phyloP scores from a whole-genome alignment of 352 stramenopile species.

The Nothophytophthora sp. region DNA sequence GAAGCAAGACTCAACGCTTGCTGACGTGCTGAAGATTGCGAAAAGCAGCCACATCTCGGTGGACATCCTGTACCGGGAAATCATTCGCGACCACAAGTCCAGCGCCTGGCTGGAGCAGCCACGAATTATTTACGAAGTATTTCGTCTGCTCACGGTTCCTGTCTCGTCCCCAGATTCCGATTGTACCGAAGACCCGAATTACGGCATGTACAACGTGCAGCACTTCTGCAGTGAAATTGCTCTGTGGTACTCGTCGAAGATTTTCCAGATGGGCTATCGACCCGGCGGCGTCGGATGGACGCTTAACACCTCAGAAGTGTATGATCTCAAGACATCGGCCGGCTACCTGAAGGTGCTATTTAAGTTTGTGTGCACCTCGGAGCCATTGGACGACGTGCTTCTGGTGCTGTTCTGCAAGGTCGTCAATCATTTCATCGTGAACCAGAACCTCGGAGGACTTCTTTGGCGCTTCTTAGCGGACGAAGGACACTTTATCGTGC shows the following conservation, averaged over 20 bases:
- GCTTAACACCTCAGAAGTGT: conserved; percentile 36
- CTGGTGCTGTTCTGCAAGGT: conserved; percentile 89
- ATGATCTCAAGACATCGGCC: conserved; percentile 50
- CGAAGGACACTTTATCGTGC: conserved; percentile 71
- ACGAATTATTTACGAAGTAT: conserved; percentile 83
- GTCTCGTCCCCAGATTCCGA: conserved; percentile 34
- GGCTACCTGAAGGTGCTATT: conserved; percentile 85
- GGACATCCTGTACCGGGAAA: conserved; percentile 78
- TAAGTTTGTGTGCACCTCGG: conserved; percentile 73
- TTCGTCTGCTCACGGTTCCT: conserved; percentile 62
- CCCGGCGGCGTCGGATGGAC: conserved; percentile 37
- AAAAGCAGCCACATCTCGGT: conserved; percentile 68
- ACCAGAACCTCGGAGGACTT: conserved; percentile 63
- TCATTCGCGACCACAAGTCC: conserved; percentile 73
- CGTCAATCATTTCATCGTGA: conserved; percentile 80
- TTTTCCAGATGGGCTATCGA: conserved; percentile 67
- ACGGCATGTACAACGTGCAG: conserved; percentile 82
- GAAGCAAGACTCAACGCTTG: conserved; percentile 53
- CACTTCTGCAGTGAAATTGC: conserved; percentile 86
- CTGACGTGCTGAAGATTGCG: conserved; percentile 66
- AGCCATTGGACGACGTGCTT: conserved; percentile 73
- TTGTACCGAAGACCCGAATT: conserved; percentile 52
- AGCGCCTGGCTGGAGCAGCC: conserved; percentile 74
- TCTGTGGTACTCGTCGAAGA: conserved; percentile 71
- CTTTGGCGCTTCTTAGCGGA: conserved; percentile 69